A percentile compares a stretch with the other conserved stretches of the same genome.
phyloP scores from a whole-genome alignment of 164 flowering plant genomes.

The Chimonanthus praecox region DNA sequence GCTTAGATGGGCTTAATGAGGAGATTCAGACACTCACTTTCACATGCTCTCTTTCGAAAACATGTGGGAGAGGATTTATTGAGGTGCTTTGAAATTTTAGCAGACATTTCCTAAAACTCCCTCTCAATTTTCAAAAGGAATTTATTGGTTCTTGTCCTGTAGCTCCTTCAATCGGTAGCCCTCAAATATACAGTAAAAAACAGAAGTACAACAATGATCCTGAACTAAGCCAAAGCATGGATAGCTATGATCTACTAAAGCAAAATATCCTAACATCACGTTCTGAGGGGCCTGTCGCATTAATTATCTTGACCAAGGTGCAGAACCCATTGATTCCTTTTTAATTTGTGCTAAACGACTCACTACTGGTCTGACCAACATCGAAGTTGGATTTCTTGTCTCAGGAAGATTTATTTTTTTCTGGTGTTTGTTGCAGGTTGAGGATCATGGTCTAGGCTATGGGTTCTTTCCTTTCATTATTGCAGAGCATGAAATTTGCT shows the following conservation, averaged over 20 bases:
- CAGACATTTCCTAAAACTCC: neutral
- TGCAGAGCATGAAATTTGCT: slow-evolving; percentile 63
- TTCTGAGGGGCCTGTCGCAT: neutral
- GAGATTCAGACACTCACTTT: slow-evolving; percentile 45
- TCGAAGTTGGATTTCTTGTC: neutral
- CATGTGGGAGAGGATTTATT: slow-evolving; percentile 68
- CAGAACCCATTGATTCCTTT: neutral
- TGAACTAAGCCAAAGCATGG: neutral
- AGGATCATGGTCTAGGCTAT: slow-evolving; percentile 57
- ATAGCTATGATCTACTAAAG: no score
- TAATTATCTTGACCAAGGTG: neutral
- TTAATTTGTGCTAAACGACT: neutral
- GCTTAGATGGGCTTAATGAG: slow-evolving; percentile 23
- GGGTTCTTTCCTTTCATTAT: slow-evolving; percentile 78
- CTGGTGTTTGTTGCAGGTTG: slow-evolving; percentile 38
- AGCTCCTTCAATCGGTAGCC: neutral
- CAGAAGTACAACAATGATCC: neutral
- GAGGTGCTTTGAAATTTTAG: slow-evolving; percentile 39
- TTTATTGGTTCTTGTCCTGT: neutral
- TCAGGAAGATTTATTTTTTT: neutral
- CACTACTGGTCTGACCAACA: neutral
- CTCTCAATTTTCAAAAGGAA: neutral
- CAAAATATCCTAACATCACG: neutral
- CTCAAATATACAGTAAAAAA: neutral
- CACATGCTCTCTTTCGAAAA: slow-evolving; percentile 39